Evolutionary conservation across 129 eudicot genomes (phyloP).

Genomic region (Saposhnikovia divaricata): DNA sequence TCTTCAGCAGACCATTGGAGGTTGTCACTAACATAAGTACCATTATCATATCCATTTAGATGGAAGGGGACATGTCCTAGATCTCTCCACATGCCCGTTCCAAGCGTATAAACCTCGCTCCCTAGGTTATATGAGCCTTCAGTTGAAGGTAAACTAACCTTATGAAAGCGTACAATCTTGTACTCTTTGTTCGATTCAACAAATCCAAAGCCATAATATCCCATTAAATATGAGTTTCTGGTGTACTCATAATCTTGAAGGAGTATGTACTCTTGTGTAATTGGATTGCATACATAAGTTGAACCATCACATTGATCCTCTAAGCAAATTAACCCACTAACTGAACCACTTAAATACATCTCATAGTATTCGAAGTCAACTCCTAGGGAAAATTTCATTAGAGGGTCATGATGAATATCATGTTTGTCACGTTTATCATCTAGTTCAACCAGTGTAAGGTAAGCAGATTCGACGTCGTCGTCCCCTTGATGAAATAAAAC

Average conservation of each 20-base stretch:
- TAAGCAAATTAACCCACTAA: constrained; percentile 34
- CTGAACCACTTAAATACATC: constrained; percentile 17
- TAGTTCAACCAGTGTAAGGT: not conserved
- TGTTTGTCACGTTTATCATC: not conserved
- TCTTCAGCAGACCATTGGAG: constrained; percentile 19
- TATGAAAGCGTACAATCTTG: constrained; percentile 26
- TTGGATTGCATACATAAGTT: constrained; percentile 23
- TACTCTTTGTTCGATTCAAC: constrained; percentile 7
- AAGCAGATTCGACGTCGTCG: not conserved
- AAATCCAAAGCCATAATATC: constrained; percentile 25
- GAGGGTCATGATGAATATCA: constrained; percentile 1
- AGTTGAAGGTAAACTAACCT: not conserved
- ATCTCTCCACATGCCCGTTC: constrained; percentile 34
- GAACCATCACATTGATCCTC: not conserved
- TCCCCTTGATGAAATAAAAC: constrained; percentile 16
- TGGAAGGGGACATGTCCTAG: constrained; percentile 6
- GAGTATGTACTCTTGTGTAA: constrained; percentile 21
- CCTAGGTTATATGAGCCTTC: not conserved
- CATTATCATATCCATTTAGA: not conserved
- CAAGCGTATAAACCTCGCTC: constrained; percentile 37
- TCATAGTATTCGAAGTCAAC: not conserved
- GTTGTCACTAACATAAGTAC: constrained; percentile 1
- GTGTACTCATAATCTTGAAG: not conserved
- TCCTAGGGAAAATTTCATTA: not conserved
- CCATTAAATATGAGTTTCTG: not conserved